Evolutionary conservation across 768 basidiomycete species (phyloP), one percentile per base, ranked within the genome.

Genomic region (Rhodotorula kratochvilovae): DNA sequence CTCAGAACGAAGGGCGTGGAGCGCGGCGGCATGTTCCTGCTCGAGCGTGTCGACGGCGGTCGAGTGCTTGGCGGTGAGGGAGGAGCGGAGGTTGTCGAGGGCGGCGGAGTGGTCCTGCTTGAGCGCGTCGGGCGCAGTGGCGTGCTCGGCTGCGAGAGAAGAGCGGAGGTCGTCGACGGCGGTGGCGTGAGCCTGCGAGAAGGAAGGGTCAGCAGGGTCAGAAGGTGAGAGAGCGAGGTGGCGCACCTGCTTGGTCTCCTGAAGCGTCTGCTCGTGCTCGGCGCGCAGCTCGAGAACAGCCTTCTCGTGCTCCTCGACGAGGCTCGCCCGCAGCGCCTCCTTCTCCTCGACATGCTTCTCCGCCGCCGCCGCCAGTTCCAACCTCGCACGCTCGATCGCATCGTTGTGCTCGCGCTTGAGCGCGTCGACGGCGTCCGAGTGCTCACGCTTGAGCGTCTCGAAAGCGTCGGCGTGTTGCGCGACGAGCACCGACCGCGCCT

Each of bases 221-320:
- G 8, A 2, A 35, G 12, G 31, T 12, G 29, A 7, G 31, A 31
- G 54, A 27, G 10, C 13, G 19, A 33, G 12, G 23, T 36, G 5
- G 25, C 68, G 51, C 35, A 46, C 27, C 10, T 27, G 33, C 12
- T 21, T 17, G 1, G 55, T 29, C 25, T n/a, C 23, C 15, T 48
- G 64, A 25, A 77, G 39, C 17, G 43, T 57, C 1, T 57, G 53
- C 4, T 35, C 17, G 55, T 75, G 77, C 74, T 89, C 90, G n/a
- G 88, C 87, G 75, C 88, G 88, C 33, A 92, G 83, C 36, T 84
- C 84, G 65, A 86, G 82, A 64, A 93, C 79, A 3, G 42, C 67
- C 53, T 8, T 75, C 72, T 8, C 74, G 76, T 42, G 77, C 75
- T 57, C 39, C 21, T 45, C 27, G 33, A 21, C 35, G 58, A 45